Base-by-base conservation (phyloP, 495 filamentous ascomycete genomes). In the Penicillium flavigenum region DNA sequence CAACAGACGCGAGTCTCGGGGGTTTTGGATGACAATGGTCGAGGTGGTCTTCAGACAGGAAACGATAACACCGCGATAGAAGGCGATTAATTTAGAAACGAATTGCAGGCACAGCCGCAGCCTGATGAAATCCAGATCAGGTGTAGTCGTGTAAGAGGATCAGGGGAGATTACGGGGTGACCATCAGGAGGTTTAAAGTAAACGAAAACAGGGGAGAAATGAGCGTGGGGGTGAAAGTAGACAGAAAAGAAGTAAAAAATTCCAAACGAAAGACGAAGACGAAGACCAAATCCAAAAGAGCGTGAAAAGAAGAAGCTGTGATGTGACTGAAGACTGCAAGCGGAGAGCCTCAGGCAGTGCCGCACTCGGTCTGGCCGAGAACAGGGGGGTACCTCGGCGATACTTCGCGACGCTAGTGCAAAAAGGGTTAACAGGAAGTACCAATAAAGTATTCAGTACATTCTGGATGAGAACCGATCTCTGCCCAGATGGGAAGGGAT, bases 81-180 rank as follows among this genome's bases (percentile, higher is more conserved):
- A 62, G 47, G 57, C 50, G 51, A 70, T 59, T 51, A 62, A 69
- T 31, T 56, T 57, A 56, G 54, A 65, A 65, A 43, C n/a, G 44
- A 58, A 67, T 49, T 63, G 66, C 64, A 67, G 64, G 64, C 66
- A 59, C 64, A 64, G 66, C 64, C 64, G 60, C 62, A 58, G 58
- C 60, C 57, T 63, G 73, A 63, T 63, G 54, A 68, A 61, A 60
- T 44, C 63, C 63, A 69, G 65, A 72, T 68, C 64, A 70, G 57
- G 69, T 56, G 56, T 66, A 42, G 34, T 52, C n/a, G 46, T 52
- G 61, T 38, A 58, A 57, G 47, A 51, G 17, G 57, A 68, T 67
- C 63, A 69, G 61, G 64, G 56, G 56, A 62, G 60, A 61, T 50
- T 48, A 63, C n/a, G 56, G 54, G 58, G 45, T 47, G 61, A 54